Evolutionary conservation across 139 green algal genomes (phyloP).

Genomic region (Penium margaritaceum): DNA sequence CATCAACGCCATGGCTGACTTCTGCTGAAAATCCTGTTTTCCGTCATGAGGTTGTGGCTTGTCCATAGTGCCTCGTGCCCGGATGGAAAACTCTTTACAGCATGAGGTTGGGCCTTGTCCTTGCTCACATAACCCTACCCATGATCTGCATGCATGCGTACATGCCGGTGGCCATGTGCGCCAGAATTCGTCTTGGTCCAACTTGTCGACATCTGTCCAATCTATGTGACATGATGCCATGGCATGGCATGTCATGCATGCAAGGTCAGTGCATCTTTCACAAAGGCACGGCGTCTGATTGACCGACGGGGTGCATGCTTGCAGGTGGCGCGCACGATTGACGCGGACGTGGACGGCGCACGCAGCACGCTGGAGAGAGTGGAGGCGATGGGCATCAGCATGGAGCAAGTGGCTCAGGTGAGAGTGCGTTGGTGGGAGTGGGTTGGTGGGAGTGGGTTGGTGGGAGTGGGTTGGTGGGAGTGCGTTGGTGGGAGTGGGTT

Average conservation of each 20-base stretch:
- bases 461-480: not conserved
- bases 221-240: not conserved
- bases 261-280: not conserved
- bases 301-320: no score
- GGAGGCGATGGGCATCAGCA: constrained; percentile 8
- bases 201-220: not conserved
- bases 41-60: not conserved
- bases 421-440: not conserved
- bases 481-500: not conserved
- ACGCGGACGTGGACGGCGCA: constrained; percentile 28
- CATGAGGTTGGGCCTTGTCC: no score
- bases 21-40: not conserved
- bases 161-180: not conserved
- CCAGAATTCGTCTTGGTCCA: not conserved
- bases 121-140: not conserved
- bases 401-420: constrained; percentile 14
- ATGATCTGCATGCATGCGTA: not conserved
- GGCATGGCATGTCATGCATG: not conserved
- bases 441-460: not conserved
- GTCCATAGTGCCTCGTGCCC: not conserved
- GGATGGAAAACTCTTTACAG: not conserved
- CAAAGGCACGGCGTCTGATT: no score
- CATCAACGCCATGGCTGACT: not conserved
- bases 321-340: constrained; percentile 32
- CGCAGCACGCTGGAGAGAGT: not conserved